A percentile compares a stretch with the other conserved stretches of the same genome.
These are phyloP conservation scores for Naganishia randhawae DNA, from an alignment of 768 basidiomycete species.

Conservation along the genomic window DNA sequence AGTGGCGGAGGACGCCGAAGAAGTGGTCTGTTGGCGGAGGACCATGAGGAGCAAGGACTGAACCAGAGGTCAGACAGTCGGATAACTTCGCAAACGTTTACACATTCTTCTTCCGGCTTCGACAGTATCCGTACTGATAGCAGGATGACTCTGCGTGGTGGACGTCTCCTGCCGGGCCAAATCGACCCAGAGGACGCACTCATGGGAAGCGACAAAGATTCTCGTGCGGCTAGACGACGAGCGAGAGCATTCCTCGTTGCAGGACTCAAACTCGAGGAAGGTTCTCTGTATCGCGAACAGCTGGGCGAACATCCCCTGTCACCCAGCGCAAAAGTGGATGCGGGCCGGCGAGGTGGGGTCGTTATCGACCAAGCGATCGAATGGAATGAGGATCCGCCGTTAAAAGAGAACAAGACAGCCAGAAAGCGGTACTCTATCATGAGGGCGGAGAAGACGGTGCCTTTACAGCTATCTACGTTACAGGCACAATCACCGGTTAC, in stretches of 20 bases:
- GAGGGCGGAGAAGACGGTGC: constrained; percentile 20
- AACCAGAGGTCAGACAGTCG: not conserved
- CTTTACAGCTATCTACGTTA: not conserved
- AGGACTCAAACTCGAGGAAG: constrained; percentile 30
- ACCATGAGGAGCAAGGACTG: not conserved
- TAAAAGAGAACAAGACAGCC: constrained; percentile 13
- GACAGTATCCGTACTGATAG: constrained; percentile 25
- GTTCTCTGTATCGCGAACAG: constrained; percentile 1
- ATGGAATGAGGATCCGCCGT: not conserved
- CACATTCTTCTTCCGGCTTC: not conserved
- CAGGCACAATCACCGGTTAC: not conserved
- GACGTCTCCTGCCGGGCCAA: not conserved
- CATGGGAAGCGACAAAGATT: constrained; percentile 19
- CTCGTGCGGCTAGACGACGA: constrained; percentile 13
- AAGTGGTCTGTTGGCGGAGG: not conserved
- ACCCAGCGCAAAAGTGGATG: constrained; percentile 11
- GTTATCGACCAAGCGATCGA: constrained; percentile 17
- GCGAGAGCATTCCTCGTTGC: constrained; percentile 31
- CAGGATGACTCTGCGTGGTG: constrained; percentile 19
- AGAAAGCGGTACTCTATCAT: constrained; percentile 29
- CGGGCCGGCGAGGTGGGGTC: constrained; percentile 17
- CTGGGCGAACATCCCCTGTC: constrained; percentile 6
- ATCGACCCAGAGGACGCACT: constrained; percentile 4
- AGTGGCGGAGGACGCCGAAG: constrained; percentile 3
- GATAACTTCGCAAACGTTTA: not conserved